Base-by-base conservation (phyloP, 495 filamentous ascomycete species). In the Melanomma pulvis-pyrius region DNA sequence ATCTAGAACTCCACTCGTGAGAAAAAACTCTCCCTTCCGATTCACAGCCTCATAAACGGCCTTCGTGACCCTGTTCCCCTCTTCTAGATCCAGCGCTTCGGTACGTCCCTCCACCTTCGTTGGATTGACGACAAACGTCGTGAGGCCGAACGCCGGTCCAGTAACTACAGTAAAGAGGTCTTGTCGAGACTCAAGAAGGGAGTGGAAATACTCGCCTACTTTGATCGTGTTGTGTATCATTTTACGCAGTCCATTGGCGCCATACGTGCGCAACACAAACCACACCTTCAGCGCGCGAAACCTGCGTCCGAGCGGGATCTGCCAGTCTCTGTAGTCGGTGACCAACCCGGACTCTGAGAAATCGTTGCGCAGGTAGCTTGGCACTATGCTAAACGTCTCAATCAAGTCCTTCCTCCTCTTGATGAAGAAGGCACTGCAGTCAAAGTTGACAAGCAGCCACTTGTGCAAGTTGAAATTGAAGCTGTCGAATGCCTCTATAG, bases 391-490 rank as follows among this genome's bases (percentile, higher is more conserved):
- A 29, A 97, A 84, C 2, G 92, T 88, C 60, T 88, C 83, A 24
- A 87, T 90, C 26, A 98, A 82, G 73, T 92, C 87, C 25, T 79
- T 78, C 17, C 94, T 84, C 70, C 89, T 83, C 60, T 87, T 84
- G 49, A 61, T 68, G 55, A 59, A 69, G 47, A 62, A 67, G 0
- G 59, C 50, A 25, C n/a, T 17, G 59, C 83, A 83, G 78, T 98
- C 94, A 72, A 98, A 97, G 78, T 96, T 96, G 46, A 91, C 91
- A 15, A 97, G 84, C 39, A 97, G 82, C 93, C 94, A 97, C 80
- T 98, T 98, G 80, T 97, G 94, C 89, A 97, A 89, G 78, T 98
- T 98, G 79, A 91, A 86, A 73, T 97, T 85, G 81, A 94, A 97
- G 72, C 88, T 92, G 77, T 97, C 92, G 62, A 96, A 92, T 1